Evolutionary conservation across 352 stramenopile species (phyloP).

Genomic region (Phytophthora europaea): DNA sequence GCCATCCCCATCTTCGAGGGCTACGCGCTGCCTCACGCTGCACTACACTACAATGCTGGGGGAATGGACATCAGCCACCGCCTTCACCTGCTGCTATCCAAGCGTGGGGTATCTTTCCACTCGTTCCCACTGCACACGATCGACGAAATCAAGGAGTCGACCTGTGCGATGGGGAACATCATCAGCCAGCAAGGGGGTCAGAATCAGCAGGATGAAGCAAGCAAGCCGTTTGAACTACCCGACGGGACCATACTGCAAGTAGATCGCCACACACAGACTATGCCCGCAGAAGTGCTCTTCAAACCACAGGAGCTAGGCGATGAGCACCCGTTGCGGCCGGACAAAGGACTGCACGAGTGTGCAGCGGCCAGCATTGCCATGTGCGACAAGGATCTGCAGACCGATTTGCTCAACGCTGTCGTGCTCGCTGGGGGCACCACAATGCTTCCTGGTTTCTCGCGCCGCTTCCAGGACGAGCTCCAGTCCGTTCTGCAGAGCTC

Average conservation of each 20-base stretch:
- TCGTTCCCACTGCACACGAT: slow-evolving; percentile 80
- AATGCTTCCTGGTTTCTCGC: slow-evolving; percentile 83
- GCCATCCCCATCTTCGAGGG: slow-evolving; percentile 90
- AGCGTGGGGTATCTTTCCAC: slow-evolving; percentile 76
- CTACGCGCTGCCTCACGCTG: slow-evolving; percentile 82
- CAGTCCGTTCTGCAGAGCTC: slow-evolving; percentile 36
- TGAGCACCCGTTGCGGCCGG: slow-evolving; percentile 85
- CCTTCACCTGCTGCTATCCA: slow-evolving; percentile 75
- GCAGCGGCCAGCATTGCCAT: slow-evolving; percentile 85
- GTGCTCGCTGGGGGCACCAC: slow-evolving; percentile 88
- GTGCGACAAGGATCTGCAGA: slow-evolving; percentile 89
- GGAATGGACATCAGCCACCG: slow-evolving; percentile 83
- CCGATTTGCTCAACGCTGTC: slow-evolving; percentile 77
- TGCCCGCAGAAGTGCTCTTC: slow-evolving; percentile 86
- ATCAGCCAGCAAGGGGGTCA: slow-evolving; percentile 30
- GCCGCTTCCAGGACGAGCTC: slow-evolving; percentile 86
- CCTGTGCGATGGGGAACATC: slow-evolving; percentile 49
- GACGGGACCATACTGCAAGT: slow-evolving; percentile 90
- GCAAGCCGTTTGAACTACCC: slow-evolving; percentile 83
- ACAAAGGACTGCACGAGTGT: slow-evolving; percentile 88
- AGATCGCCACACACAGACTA: slow-evolving; percentile 75
- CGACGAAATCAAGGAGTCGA: slow-evolving; percentile 88
- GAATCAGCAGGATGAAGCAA: slow-evolving; percentile 32
- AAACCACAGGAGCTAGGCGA: slow-evolving; percentile 91
- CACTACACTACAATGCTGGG: slow-evolving; percentile 71